These are phyloP conservation scores for Nitzschia sp. DNA, from an alignment of 108 stramenopile species.

Conservation along the genomic window DNA sequence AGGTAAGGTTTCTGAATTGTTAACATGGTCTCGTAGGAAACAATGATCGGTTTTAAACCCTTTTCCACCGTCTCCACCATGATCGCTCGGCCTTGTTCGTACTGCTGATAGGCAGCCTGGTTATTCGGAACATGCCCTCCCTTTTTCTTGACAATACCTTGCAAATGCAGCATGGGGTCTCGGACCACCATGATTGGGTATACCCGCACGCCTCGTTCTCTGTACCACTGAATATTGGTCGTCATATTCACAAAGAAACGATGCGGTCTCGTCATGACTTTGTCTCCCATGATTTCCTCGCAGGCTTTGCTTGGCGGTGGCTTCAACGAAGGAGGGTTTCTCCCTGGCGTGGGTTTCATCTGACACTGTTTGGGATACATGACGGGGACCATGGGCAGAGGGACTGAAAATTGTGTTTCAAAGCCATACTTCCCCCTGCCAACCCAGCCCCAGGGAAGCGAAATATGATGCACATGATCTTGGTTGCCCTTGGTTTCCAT, in stretches of 20 bases:
- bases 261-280: neutral
- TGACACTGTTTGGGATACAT: neutral
- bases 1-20: neutral
- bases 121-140: conserved; percentile 23
- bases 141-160: conserved; percentile 25
- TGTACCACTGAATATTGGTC: conserved; percentile 46
- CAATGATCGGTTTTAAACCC: conserved; percentile 6
- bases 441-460: conserved; percentile 5
- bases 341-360: neutral
- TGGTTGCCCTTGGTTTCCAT: neutral
- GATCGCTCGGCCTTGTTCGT: conserved; percentile 28
- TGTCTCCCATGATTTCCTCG: neutral
- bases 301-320: neutral
- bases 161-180: conserved; percentile 35
- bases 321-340: neutral
- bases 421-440: neutral
- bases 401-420: neutral
- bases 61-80: conserved; percentile 35
- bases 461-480: conserved; percentile 20
- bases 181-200: conserved; percentile 39
- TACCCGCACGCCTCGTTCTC: conserved; percentile 42
- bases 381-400: conserved; percentile 4
- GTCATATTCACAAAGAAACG: conserved; percentile 56
- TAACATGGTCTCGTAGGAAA: conserved; percentile 17
- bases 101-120: conserved; percentile 23